Evolutionary conservation across 495 filamentous ascomycete species (phyloP), one percentile per base, ranked within the genome.

Genomic region (Daldinia bambusicola): DNA sequence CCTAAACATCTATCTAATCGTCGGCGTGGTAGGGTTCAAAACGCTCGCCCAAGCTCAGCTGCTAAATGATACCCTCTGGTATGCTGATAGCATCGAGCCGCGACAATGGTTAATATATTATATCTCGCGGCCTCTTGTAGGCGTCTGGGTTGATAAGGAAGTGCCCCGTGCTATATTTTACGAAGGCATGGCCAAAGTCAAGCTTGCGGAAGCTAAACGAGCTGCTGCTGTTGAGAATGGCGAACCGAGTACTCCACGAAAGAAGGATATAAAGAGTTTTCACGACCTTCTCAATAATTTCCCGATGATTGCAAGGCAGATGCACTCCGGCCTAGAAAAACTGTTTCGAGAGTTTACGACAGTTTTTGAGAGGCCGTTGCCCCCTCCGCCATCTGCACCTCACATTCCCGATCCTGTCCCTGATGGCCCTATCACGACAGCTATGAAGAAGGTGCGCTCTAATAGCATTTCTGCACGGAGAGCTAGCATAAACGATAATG

Each of bases 71-170:
- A 85, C 85, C 41, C 81, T 98, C n/a, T 98, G 92, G 85, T 94
- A 95, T 76, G 89, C 92, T 36, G 91, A 98, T 69, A 89, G 83
- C 18, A 84, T 90, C 61, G 94, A 97, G 41, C 89, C 92, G 20
- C 89, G 92, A 53, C 90, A 92, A 87, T 99, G 96, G 91, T 88
- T 99, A 38, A 88, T 99, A 59, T 98, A 99, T 84, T 98, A 93
- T 78, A 96, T 99, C 60, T 97, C 94, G 14, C 89, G 89, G 38
- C 96, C 96, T n/a, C 80, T 99, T 61, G 84, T 98, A 31, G 96
- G 96, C 14, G 87, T 88, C 0, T 92, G 89, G 80, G 94, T 97
- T 62, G 86, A 92, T 32, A 85, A 89, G 50, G 91, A 86, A 74
- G 86, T 92, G 37, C 78, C 84, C 6, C 88, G 87, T 7, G 91